Conservation (phyloP, 2,329 filamentous ascomycete genomes). For the Colletotrichum somersetense region DNA sequence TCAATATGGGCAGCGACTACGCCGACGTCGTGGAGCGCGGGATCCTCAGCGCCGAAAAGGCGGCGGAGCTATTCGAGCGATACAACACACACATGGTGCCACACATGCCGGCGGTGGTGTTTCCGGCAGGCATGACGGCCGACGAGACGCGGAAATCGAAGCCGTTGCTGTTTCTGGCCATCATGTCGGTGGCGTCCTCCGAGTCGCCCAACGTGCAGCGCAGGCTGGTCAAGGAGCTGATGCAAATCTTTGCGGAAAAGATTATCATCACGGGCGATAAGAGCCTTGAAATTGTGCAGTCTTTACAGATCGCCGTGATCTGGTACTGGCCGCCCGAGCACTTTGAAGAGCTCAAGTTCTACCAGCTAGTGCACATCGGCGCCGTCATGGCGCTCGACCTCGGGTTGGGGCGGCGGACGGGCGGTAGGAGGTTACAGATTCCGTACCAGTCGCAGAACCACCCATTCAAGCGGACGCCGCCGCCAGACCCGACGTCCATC, state of each 20-base stretch:
- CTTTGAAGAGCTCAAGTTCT: conserved; percentile 90
- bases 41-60: conserved; percentile 67
- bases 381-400: conserved; percentile 87
- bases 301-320: conserved; percentile 79
- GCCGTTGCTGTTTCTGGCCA: conserved; percentile 77
- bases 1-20: conserved; percentile 45
- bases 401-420: conserved; percentile 72
- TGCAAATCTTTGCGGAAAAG: conserved; percentile 79
- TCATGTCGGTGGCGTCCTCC: conserved; percentile 75
- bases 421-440: conserved; percentile 21
- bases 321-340: conserved; percentile 90
- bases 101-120: conserved; percentile 73
- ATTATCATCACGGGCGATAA: conserved; percentile 83
- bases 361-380: conserved; percentile 85
- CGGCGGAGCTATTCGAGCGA: conserved; percentile 66
- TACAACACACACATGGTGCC: conserved; percentile 71
- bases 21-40: conserved; percentile 71
- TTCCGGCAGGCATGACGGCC: conserved; percentile 66
- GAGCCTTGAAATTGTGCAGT: conserved; percentile 85
- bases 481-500: conserved; percentile 65
- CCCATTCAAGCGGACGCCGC: conserved; percentile 56
- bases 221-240: conserved; percentile 75
- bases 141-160: conserved; percentile 68
- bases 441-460: conserved; percentile 56
- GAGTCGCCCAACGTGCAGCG: conserved; percentile 69